These are phyloP conservation scores for Talaromyces albobiverticillius DNA, from an alignment of 2,329 filamentous ascomycete genomes.

Conservation along the genomic window DNA sequence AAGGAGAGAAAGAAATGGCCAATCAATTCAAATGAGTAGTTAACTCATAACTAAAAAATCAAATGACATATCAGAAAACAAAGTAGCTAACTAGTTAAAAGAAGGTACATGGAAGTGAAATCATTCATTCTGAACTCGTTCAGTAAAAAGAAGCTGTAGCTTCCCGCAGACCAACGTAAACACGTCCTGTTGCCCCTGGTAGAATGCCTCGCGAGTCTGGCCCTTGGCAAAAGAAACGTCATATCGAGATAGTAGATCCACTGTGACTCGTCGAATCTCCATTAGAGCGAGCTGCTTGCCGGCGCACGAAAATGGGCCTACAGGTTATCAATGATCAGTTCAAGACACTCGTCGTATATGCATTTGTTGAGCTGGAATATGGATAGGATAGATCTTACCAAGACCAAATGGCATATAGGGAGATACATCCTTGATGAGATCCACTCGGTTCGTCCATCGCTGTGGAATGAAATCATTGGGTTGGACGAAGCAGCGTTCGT, in stretches of 20 bases:
- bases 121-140: slow-evolving; percentile 2
- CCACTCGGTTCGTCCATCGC: slow-evolving; percentile 9
- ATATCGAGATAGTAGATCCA: slow-evolving; percentile 10
- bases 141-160: slow-evolving; percentile 11
- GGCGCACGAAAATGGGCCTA: slow-evolving; percentile 9
- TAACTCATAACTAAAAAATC: no score
- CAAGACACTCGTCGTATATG: not conserved
- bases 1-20: no score
- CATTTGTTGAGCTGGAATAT: not conserved
- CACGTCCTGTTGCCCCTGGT: slow-evolving; percentile 12
- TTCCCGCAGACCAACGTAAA: slow-evolving; percentile 13
- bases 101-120: no score
- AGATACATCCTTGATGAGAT: slow-evolving; percentile 10
- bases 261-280: slow-evolving; percentile 12
- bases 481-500: slow-evolving; percentile 10
- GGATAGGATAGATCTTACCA: not conserved
- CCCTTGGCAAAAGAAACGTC: slow-evolving; percentile 11
- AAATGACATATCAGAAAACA: no score
- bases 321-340: not conserved
- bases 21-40: no score
- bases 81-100: no score
- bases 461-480: slow-evolving; percentile 13
- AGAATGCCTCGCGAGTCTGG: slow-evolving; percentile 13
- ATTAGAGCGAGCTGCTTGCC: slow-evolving; percentile 13
- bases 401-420: slow-evolving; percentile 11